Percentiles rank a stretch among this genome's conserved stretches.
Conservation (phyloP, 2,329 filamentous ascomycete genomes). For the Domatiomyces globalis region DNA sequence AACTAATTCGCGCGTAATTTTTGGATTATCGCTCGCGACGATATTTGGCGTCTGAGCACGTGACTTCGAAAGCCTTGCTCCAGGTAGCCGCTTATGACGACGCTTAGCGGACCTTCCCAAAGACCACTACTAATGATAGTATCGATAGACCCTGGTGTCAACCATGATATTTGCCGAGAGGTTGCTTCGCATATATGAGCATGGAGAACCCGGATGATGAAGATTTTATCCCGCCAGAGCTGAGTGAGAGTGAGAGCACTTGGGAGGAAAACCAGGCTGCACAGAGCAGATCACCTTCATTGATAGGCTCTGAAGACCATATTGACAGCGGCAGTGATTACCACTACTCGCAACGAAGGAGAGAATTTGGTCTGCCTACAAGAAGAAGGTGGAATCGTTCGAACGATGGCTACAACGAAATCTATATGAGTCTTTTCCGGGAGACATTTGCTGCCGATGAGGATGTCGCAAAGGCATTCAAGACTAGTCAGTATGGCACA, state of each 20-base stretch:
- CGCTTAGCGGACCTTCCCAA: too few relatives aligned
- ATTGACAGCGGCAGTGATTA: background rate
- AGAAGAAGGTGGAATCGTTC: conserved; percentile 13
- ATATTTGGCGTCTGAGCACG: too few relatives aligned
- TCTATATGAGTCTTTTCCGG: conserved; percentile 41
- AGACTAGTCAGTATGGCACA: conserved; percentile 49
- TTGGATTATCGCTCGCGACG: too few relatives aligned
- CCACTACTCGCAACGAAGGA: background rate
- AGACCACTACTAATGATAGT: background rate
- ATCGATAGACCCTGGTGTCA: background rate
- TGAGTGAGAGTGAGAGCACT: background rate
- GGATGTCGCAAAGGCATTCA: conserved; percentile 19
- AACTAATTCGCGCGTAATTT: too few relatives aligned
- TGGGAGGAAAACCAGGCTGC: background rate
- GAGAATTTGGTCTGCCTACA: background rate
- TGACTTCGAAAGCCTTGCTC: too few relatives aligned
- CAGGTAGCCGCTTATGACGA: too few relatives aligned
- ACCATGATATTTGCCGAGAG: background rate
- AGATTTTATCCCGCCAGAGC: background rate
- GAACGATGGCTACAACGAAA: conserved; percentile 30
- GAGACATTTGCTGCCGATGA: conserved; percentile 36
- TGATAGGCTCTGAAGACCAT: background rate
- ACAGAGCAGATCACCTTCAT: background rate
- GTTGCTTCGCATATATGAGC: background rate
- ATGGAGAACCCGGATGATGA: background rate